Percentiles rank a stretch among this genome's conserved stretches.
phyloP scores from a whole-genome alignment of 2,329 filamentous ascomycete genomes.

The Hypoxylon sp. region DNA sequence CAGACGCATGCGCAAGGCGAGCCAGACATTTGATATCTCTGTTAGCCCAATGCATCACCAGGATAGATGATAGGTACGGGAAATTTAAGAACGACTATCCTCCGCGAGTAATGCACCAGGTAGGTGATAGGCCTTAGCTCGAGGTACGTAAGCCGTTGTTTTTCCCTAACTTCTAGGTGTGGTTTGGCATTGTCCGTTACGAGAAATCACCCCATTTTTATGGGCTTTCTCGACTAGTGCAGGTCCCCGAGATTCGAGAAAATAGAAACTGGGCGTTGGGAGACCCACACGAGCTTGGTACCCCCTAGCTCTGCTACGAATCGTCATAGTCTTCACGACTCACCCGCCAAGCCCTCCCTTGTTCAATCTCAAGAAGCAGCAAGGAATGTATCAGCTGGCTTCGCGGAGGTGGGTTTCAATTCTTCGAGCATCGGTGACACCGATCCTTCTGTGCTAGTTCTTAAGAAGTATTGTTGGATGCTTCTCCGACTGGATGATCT shows the following conservation, averaged over 20 bases:
- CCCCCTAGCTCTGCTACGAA: slow-evolving; percentile 17
- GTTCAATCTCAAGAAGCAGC: slow-evolving; percentile 20
- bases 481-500: slow-evolving; percentile 31
- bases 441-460: slow-evolving; percentile 22
- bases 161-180: slow-evolving; percentile 19
- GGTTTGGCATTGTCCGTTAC: slow-evolving; percentile 23
- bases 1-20: slow-evolving; percentile 27
- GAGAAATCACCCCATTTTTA: slow-evolving; percentile 48
- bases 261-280: slow-evolving; percentile 32
- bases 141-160: slow-evolving; percentile 33
- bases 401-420: slow-evolving; percentile 22
- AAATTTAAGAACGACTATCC: slow-evolving; percentile 33
- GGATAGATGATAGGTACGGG: slow-evolving; percentile 39
- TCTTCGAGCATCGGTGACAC: slow-evolving; percentile 31
- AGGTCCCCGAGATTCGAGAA: slow-evolving; percentile 45
- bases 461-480: slow-evolving; percentile 5
- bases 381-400: slow-evolving; percentile 23
- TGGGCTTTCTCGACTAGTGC: slow-evolving; percentile 40
- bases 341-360: slow-evolving; percentile 22
- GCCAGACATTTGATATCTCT: slow-evolving; percentile 27
- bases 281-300: slow-evolving; percentile 37
- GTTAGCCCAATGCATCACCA: slow-evolving; percentile 23
- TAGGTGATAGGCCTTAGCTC: slow-evolving; percentile 31
- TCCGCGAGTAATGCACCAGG: slow-evolving; percentile 33
- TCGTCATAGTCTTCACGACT: slow-evolving; percentile 25